Percentiles rank a stretch among this genome's conserved stretches.
Evolutionary conservation across 148 eudicot genomes (phyloP).

Genomic region (Spergularia marina): DNA sequence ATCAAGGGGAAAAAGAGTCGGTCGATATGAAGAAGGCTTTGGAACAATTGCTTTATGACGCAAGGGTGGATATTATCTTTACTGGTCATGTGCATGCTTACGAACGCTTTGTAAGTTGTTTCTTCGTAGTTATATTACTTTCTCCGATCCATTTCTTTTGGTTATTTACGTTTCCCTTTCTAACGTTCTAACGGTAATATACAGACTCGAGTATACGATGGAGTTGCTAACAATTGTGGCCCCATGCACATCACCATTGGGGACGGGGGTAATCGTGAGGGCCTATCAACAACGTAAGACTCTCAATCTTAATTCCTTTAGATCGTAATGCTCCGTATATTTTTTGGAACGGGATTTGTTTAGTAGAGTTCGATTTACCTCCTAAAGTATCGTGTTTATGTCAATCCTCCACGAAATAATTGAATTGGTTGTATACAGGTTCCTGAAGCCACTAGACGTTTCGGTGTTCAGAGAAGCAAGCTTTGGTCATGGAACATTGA

Average conservation of each 20-base stretch:
- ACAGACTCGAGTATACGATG: conserved; percentile 36
- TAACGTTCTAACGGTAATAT: neutral
- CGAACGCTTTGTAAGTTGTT: conserved; percentile 77
- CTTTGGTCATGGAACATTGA: conserved; percentile 70
- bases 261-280: conserved; percentile 51
- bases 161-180: neutral
- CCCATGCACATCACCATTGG: conserved; percentile 44
- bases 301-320: neutral
- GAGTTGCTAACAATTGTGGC: conserved; percentile 34
- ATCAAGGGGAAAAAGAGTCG: conserved; percentile 56
- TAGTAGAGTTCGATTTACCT: no score
- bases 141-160: neutral
- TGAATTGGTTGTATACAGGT: conserved; percentile 22
- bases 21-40: conserved; percentile 50
- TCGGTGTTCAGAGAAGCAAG: conserved; percentile 73
- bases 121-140: neutral
- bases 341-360: no score
- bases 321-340: no score
- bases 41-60: conserved; percentile 55
- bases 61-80: conserved; percentile 59
- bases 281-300: conserved; percentile 32
- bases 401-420: no score
- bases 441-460: conserved; percentile 36
- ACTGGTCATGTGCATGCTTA: conserved; percentile 87
- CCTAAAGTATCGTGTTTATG: no score